Base-by-base conservation (phyloP, 331 rosid genomes). In the Malus hybrid region DNA sequence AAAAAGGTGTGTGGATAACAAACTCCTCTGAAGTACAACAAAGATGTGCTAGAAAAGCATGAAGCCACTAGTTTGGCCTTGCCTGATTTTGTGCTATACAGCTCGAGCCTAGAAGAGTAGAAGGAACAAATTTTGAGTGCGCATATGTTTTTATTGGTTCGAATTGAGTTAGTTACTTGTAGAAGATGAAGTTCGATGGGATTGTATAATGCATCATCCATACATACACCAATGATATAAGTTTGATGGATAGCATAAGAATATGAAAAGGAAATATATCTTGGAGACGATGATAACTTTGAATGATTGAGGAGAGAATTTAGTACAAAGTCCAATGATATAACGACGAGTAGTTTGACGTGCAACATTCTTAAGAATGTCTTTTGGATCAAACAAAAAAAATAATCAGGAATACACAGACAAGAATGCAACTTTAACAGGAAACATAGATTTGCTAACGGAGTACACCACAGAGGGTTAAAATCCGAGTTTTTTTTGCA, bases 341-440 rank as follows among this genome's bases (percentile, higher is more conserved):
- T 15, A 50, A 15, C n/a, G n/a, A 50, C 56, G 34, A 27, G 42
- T 14, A 31, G 31, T 71, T 28, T 24, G 24, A 55, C 22, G 15
- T 44, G 54, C 42, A 59, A 71, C 75, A n/a, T 71, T 81, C 74
- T 59, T 33, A 27, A 18, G 81, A 71, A 66, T 71, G 77, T 73
- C 13, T 12, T 46, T 11, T 27, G 63, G 61, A 71, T 72, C 69
- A 52, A 33, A 20, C 1, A 22, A 65, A 29, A 14, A 14, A 65
- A 70, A 10, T 0, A 36, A 8, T 0, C 18, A 20, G 59, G 48
- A 65, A 70, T 42, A 12, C 11, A 28, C 12, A 31, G 15, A 75
- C 5, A 65, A 44, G 13, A 28, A 10, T 66, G 74, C n/a, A 46
- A 80, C 74, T 75, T 75, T 70, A 69, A 56, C 62, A 5, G 44